A percentile compares a stretch with the other conserved stretches of the same genome.
Evolutionary conservation across 257 asterid species (phyloP).

Genomic region (Solanum peruvianum): DNA sequence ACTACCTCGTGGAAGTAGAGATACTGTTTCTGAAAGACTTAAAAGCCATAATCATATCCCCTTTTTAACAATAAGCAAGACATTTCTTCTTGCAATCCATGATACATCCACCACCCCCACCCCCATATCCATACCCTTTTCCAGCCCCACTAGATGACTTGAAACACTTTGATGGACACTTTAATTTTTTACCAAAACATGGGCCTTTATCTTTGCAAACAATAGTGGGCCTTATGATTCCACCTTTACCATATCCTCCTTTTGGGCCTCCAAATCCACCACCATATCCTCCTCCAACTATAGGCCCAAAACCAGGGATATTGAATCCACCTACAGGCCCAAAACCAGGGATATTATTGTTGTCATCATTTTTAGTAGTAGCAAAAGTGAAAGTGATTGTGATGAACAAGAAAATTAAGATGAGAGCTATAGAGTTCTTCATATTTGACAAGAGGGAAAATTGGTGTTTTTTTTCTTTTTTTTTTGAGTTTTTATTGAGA

Average conservation of each 20-base stretch:
- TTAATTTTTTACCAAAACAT: constrained; percentile 61
- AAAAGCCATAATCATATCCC: background rate
- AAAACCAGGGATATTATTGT: constrained; percentile 4
- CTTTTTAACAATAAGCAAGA: constrained; percentile 43
- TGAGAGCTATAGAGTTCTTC: constrained; percentile 20
- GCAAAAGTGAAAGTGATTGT: constrained; percentile 23
- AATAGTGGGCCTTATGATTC: constrained; percentile 27
- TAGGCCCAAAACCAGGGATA: constrained; percentile 54
- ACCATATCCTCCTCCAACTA: constrained; percentile 60
- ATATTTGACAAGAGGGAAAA: background rate
- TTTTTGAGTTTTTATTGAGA: background rate
- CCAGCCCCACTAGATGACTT: constrained; percentile 60
- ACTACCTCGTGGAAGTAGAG: background rate
- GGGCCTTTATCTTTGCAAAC: constrained; percentile 71
- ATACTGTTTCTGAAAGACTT: no score
- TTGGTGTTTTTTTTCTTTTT: no score
- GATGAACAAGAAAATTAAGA: constrained; percentile 15
- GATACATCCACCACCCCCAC: constrained; percentile 92
- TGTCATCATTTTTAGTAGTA: constrained; percentile 1
- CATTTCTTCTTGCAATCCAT: constrained; percentile 76
- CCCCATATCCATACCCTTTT: constrained; percentile 75
- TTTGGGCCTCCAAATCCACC: constrained; percentile 64
- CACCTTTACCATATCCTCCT: constrained; percentile 47
- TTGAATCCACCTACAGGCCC: constrained; percentile 48
- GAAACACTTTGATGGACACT: constrained; percentile 89